Evolutionary conservation across 805 yeast genomes (phyloP).

Genomic region (Zygosaccharomyces kombuchaensis): DNA sequence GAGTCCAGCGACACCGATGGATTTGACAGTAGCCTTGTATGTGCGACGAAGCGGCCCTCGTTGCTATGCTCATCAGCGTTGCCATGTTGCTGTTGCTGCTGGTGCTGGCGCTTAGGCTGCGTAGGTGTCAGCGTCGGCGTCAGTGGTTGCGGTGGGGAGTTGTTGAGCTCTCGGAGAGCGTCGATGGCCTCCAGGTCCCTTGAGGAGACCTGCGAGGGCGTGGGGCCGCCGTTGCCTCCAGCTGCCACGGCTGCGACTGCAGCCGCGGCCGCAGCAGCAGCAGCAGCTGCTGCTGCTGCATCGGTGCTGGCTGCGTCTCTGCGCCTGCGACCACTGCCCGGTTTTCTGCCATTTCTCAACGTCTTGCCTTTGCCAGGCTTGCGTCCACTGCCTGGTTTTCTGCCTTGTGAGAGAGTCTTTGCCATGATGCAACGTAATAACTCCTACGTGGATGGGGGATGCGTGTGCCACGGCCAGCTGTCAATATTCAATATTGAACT

Average conservation of each 20-base stretch:
- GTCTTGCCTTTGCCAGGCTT: slow-evolving; percentile 36
- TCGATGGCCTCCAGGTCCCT: slow-evolving; percentile 29
- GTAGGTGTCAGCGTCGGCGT: slow-evolving; percentile 12
- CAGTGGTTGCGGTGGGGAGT: slow-evolving; percentile 19
- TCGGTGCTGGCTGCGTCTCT: slow-evolving; percentile 8
- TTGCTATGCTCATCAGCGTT: slow-evolving; percentile 1
- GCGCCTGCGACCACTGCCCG: slow-evolving; percentile 34
- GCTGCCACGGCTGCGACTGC: not conserved
- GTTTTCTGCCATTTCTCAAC: slow-evolving; percentile 33
- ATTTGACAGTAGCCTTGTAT: slow-evolving; percentile 6
- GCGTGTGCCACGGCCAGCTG: not conserved
- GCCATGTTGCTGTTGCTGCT: not conserved
- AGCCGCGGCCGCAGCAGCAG: not conserved
- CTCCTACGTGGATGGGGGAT: not conserved
- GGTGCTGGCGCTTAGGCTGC: slow-evolving; percentile 6
- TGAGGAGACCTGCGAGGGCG: slow-evolving; percentile 9
- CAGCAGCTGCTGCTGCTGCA: slow-evolving; percentile 1
- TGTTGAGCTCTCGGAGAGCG: slow-evolving; percentile 27
- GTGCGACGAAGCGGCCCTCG: slow-evolving; percentile 10
- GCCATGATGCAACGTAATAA: slow-evolving; percentile 23
- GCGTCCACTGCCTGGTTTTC: slow-evolving; percentile 36
- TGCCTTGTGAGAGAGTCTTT: slow-evolving; percentile 34
- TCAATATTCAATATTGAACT: not conserved
- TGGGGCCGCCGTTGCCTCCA: not conserved
- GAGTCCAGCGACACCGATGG: slow-evolving; percentile 5